Base-by-base conservation (phyloP, 805 yeast genomes). In the Lipomyces mesembrius region DNA sequence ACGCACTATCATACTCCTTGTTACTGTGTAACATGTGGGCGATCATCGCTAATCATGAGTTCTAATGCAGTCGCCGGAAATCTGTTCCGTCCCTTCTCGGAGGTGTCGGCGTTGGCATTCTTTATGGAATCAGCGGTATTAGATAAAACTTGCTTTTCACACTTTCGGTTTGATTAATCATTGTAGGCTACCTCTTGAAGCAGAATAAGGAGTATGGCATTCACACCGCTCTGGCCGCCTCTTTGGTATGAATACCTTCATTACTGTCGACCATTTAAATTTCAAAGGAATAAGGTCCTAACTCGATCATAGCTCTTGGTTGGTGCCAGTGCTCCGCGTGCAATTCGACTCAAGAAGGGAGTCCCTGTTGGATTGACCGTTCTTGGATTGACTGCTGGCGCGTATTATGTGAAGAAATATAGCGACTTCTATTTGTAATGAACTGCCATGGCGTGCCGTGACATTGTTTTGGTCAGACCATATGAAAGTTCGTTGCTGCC, bases 31-130 rank as follows among this genome's bases (percentile, higher is more conserved):
- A 2, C 0, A 37, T 37, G 12, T 37, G 17, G 39, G 17, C 17
- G 14, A 37, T 17, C 9, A 55, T 46, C 22, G 29, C 63, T 60
- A 17, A 29, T 46, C 6, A 35, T n/a, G 39, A 12, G 25, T 27
- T n/a, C 20, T n/a, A n/a, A 34, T 17, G 12, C 71, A 79, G 80
- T 62, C 86, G 87, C 61, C 89, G 89, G 73, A 85, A 88, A 12
- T 90, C 97, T 1, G 75, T 88, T 49, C 96, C 96, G 27, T 91
- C 97, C 0, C 82, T 93, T 63, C 79, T 86, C 59, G 97, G 94
- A 0, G 98, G 98, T n/a, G 66, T 79, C 5, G 71, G 73, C 2
- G 73, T 77, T 27, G 82, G 81, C 12, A 73, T 75, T 8, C 66
- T 79, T n/a, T 79, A 76, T 70, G 81, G 78, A 32, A 67, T 70